These are phyloP conservation scores for Rauvolfia tetraphylla DNA, from an alignment of 257 asterid species.

Conservation along the genomic window DNA sequence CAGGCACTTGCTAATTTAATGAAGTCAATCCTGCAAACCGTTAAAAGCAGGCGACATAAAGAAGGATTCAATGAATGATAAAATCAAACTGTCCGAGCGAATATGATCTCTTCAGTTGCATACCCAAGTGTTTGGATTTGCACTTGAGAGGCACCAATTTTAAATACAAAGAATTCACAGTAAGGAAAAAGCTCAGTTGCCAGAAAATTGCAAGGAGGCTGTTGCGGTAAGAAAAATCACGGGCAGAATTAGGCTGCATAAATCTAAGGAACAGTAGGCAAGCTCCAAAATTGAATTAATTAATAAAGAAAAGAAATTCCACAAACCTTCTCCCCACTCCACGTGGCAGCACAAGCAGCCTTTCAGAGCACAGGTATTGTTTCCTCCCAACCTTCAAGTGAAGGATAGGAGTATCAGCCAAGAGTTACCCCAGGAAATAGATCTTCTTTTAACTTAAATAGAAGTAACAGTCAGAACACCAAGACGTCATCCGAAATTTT, in stretches of 20 bases:
- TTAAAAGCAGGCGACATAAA: not conserved
- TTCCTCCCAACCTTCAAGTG: conserved; percentile 20
- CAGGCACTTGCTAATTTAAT: not conserved
- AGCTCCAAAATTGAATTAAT: not conserved
- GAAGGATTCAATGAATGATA: not conserved
- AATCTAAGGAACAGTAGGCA: not conserved
- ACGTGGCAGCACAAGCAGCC: not conserved
- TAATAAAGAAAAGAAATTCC: not conserved
- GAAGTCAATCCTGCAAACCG: conserved; percentile 1
- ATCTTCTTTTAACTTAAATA: not conserved
- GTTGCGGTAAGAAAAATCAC: not conserved
- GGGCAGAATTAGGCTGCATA: not conserved
- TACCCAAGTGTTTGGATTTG: not conserved
- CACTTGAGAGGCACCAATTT: not conserved
- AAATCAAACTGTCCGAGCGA: not conserved
- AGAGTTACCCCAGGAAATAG: not conserved
- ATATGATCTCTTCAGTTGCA: not conserved
- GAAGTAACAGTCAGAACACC: not conserved
- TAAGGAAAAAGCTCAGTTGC: not conserved
- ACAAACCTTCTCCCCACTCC: not conserved
- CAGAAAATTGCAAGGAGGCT: not conserved
- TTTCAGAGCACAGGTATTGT: not conserved
- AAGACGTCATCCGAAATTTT: not conserved
- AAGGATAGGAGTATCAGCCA: not conserved
- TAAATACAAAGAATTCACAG: not conserved